Evolutionary conservation across 805 yeast species (phyloP), one percentile per base, ranked within the genome.

Genomic region (Candida adriatica): DNA sequence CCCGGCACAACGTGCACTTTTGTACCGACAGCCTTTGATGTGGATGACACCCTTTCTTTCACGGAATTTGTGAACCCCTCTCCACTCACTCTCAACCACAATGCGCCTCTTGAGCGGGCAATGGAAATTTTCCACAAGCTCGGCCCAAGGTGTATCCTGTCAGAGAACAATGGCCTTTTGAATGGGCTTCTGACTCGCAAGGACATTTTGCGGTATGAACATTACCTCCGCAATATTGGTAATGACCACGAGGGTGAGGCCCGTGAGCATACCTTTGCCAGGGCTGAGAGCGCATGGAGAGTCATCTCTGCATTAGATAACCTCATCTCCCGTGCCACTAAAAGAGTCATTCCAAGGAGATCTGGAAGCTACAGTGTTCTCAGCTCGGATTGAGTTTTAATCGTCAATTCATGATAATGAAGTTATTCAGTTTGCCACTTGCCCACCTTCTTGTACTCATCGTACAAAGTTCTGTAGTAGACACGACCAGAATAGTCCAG

Each of bases 161-260:
- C 84, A 2, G 80, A 78, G 33, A 66, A 73, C 8, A 56, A 67
- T 18, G 92, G 88, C 2, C 39, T 51, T 3, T 49, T 85, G 13
- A 66, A 66, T 11, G 98, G 98, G 0, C 49, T 85, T n/a, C 59
- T 94, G 2, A 85, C 95, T 0, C 68, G 88, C 35, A 92, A 92
- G 48, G 97, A 88, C 49, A 63, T 90, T 13, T 56, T 88, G 31
- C 65, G 78, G 39, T 85, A 71, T 46, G 81, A 78, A 42, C 51
- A 62, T 35, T 38, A 36, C 6, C 42, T 56, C 10, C 31, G 34
- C 9, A 36, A 37, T 16, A 15, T 26, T 1, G 34, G 41, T 23
- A 29, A 29, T 8, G 38, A 29, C 9, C 38, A 37, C 16, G 35
- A 25, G 3, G 36, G 28, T 3, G 16, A 28, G 7, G 13, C 14